Evolutionary conservation across 371 early-diverging fungal genomes (phyloP).

Genomic region (Dinochytrium kinnereticum): DNA sequence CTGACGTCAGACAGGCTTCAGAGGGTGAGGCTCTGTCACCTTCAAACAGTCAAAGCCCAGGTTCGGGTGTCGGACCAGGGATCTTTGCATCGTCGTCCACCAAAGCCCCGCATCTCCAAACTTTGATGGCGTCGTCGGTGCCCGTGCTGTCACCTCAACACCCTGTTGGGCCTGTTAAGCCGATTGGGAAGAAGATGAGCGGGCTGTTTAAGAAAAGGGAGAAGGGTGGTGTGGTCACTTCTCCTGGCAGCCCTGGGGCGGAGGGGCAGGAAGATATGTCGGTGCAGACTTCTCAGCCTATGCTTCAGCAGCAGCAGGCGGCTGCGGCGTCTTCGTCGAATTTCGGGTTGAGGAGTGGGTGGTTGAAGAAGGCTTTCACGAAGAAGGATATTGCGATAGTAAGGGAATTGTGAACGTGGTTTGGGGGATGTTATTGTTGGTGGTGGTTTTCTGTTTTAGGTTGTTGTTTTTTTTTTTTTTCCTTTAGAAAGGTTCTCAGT

Average conservation of each 20-base stretch:
- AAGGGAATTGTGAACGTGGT: constrained; percentile 2
- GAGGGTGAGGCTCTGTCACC: too few species aligned
- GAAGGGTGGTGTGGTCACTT: not conserved
- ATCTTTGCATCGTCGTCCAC: too few species aligned
- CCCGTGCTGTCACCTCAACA: not conserved
- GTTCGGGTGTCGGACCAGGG: too few species aligned
- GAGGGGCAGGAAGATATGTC: not conserved
- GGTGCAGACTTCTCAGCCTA: not conserved
- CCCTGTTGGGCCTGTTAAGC: not conserved
- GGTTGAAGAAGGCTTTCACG: constrained; percentile 3
- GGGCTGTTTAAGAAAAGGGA: constrained; percentile 6
- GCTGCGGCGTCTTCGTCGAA: not conserved
- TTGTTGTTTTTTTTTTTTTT: not conserved
- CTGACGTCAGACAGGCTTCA: too few species aligned
- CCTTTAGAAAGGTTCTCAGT: not conserved
- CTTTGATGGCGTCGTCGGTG: not conserved
- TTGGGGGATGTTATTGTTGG: too few species aligned
- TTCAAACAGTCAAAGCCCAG: too few species aligned
- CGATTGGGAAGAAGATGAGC: not conserved
- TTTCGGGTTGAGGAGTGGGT: constrained; percentile 1
- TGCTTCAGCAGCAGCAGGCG: not conserved
- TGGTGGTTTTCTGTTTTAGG: not conserved
- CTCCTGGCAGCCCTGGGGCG: not conserved
- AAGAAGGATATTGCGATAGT: constrained; percentile 1
- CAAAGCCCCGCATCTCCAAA: not conserved